Conservation (phyloP, 352 stramenopile species). For the Phytophthora syringae region DNA sequence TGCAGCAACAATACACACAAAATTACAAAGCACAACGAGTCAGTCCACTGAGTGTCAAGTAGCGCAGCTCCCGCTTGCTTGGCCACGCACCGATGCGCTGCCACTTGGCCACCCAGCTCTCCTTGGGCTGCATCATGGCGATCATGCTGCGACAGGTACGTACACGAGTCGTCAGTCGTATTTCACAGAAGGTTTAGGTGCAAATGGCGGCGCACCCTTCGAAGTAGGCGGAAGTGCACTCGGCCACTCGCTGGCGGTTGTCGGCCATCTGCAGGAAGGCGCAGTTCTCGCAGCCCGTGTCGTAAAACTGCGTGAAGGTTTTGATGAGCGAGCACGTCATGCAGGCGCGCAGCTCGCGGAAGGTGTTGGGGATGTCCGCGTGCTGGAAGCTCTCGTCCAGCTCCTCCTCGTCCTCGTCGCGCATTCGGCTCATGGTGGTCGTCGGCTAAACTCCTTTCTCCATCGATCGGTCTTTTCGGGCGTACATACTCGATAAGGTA, state of each 20-base stretch:
- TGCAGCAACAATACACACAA: conserved; percentile 22
- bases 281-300: conserved; percentile 91
- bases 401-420: conserved; percentile 85
- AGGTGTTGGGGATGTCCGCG: conserved; percentile 89
- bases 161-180: background rate
- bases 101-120: conserved; percentile 92
- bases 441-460: background rate
- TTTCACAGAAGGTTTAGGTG: background rate
- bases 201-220: conserved; percentile 64
- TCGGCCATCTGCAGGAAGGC: conserved; percentile 90
- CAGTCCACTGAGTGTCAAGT: background rate
- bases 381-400: conserved; percentile 81
- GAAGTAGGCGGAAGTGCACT: conserved; percentile 91
- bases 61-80: background rate
- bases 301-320: conserved; percentile 92
- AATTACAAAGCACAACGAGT: background rate
- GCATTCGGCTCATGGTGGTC: conserved; percentile 54
- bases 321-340: conserved; percentile 92
- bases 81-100: conserved; percentile 74
- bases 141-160: conserved; percentile 66
- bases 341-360: conserved; percentile 87
- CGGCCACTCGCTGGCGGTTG: conserved; percentile 87
- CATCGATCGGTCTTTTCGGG: background rate
- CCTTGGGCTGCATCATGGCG: conserved; percentile 89
- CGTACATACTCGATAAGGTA: conserved; percentile 2